Evolutionary conservation across 2,329 filamentous ascomycete genomes (phyloP), one percentile per base, ranked within the genome.

Genomic region (Clonostachys rhizophaga): DNA sequence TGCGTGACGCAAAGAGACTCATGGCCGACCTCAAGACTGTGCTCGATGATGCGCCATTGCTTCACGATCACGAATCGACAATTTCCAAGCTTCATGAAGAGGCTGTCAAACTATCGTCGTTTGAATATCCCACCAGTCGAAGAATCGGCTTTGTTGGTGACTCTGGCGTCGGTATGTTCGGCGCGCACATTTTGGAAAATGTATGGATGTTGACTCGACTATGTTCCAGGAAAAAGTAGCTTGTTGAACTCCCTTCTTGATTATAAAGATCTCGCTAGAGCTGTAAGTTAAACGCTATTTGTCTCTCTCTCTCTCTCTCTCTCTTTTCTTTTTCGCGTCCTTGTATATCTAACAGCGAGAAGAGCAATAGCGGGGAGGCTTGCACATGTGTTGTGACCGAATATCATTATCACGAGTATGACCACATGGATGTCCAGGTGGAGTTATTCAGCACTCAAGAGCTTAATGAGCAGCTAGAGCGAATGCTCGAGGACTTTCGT

Each of bases 351-450:
- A 20, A 45, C 43, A 13, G 11, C 4, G 14, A 4, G 36, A 36
- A 76, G 72, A 74, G 71, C 50, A 67, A 62, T 47, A 65, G 59
- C 13, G 72, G 72, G 3, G 54, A 56, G 16, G 73, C 72, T 0
- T 76, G 73, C 45, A 76, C 73, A 0, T 75, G 70, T 36, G 70
- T 70, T 2, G 71, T 67, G 1, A 76, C 72, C 1, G 72, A 76
- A 42, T 76, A 72, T 47, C 62, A 64, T 48, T 68, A 65, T 47
- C 68, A 70, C 40, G 57, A 58, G 3, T 37, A 44, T 1, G 50
- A 61, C 6, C 46, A 55, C 7, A 66, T 71, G 43, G 49, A 52
- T 0, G 58, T 75, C 3, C 46, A 64, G 2, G 59, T 70, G 0
- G 59, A 68, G 2, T 33, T 54, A 3, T 71, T 71, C 46, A 56